phyloP scores from a whole-genome alignment of 768 basidiomycete species.

The Leccinum rimulosum region DNA sequence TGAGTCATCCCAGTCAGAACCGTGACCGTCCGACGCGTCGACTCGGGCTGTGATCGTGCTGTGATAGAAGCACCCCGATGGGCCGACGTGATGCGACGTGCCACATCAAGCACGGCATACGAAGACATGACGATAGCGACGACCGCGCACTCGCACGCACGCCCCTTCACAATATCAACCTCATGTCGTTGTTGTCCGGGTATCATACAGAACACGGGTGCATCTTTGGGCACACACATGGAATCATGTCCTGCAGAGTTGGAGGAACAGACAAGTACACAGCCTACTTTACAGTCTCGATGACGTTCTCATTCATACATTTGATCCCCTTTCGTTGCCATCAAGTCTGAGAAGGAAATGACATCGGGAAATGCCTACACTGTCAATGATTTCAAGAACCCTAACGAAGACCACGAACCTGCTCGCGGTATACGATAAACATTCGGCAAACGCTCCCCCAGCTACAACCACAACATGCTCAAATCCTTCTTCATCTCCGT shows the following conservation, averaged over 20 bases:
- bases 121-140: no score
- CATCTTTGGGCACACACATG: not conserved
- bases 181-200: not conserved
- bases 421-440: not conserved
- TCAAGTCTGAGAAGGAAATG: not conserved
- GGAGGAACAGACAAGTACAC: not conserved
- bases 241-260: not conserved
- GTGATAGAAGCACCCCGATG: no score
- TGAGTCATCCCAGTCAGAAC: no score
- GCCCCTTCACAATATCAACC: not conserved
- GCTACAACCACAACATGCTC: constrained; percentile 26
- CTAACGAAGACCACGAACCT: not conserved
- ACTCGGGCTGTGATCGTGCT: no score
- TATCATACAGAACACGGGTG: not conserved
- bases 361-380: not conserved
- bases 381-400: not conserved
- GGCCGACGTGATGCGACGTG: no score
- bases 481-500: constrained; percentile 15
- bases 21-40: no score
- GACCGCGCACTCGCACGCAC: no score
- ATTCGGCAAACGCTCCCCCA: no score
- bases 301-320: not conserved
- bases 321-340: not conserved
- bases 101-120: no score
- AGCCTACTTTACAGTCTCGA: not conserved